A percentile compares a stretch with the other conserved stretches of the same genome.
phyloP scores from a whole-genome alignment of 768 basidiomycete genomes.

The Auricularia sp. region DNA sequence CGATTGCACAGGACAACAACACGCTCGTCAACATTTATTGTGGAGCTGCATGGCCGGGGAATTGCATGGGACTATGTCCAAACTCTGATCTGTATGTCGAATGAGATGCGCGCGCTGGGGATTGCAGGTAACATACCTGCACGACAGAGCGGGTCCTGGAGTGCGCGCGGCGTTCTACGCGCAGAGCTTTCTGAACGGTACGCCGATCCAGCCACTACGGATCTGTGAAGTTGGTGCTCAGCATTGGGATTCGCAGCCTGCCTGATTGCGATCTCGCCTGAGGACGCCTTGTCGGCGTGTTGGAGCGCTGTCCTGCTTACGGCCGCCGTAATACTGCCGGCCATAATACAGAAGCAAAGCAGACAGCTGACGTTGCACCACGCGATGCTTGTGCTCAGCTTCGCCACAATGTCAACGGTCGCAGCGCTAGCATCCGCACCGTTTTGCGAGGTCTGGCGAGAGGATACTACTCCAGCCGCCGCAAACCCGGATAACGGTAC shows the following conservation, averaged over 20 bases:
- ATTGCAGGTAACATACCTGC: neutral
- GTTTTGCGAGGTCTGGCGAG: slow-evolving; percentile 6
- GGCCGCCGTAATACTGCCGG: slow-evolving; percentile 6
- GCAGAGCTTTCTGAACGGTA: slow-evolving; percentile 1
- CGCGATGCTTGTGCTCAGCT: slow-evolving; percentile 9
- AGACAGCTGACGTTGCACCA: slow-evolving; percentile 7
- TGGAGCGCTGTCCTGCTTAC: slow-evolving; percentile 8
- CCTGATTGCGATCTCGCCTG: neutral
- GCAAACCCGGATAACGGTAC: neutral
- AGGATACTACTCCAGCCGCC: neutral
- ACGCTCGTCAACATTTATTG: neutral
- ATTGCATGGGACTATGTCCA: neutral
- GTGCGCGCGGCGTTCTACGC: slow-evolving; percentile 1
- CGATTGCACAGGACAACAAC: neutral
- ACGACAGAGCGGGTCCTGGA: neutral
- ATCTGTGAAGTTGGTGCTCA: neutral
- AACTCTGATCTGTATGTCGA: neutral
- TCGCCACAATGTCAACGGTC: slow-evolving; percentile 8
- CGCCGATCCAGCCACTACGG: neutral
- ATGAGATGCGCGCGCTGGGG: neutral
- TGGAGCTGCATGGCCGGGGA: neutral
- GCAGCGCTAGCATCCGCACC: slow-evolving; percentile 9
- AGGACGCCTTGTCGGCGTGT: neutral
- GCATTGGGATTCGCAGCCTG: neutral
- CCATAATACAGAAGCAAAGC: slow-evolving; percentile 5